A percentile compares a stretch with the other conserved stretches of the same genome.
These are phyloP conservation scores for Leccinum boreale DNA, from an alignment of 768 basidiomycete genomes.

Conservation along the genomic window DNA sequence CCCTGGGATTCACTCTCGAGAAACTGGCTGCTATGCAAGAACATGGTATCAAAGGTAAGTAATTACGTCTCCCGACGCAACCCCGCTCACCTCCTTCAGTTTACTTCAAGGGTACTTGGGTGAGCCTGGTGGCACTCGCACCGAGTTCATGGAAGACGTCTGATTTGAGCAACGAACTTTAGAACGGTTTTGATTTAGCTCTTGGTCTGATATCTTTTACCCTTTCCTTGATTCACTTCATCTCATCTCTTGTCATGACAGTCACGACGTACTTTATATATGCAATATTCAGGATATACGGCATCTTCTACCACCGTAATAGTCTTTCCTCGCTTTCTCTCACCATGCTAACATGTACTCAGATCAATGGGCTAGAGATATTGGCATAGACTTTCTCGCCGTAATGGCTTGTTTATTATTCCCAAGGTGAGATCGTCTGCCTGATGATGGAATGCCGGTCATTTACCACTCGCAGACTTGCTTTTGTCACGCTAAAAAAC, in stretches of 20 bases:
- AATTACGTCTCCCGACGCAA: neutral
- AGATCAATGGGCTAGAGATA: constrained; percentile 64
- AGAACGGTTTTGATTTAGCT: constrained; percentile 93
- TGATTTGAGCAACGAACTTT: constrained; percentile 8
- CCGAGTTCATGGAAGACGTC: constrained; percentile 9
- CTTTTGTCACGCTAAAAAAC: constrained; percentile 85
- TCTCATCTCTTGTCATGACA: constrained; percentile 25
- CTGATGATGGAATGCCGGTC: neutral
- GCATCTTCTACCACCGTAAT: constrained; percentile 60
- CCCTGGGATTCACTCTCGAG: constrained; percentile 83
- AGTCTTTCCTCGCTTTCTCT: neutral
- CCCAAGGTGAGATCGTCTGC: constrained; percentile 54
- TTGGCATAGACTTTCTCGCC: constrained; percentile 82
- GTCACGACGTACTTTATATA: constrained; percentile 81
- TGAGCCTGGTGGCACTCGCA: constrained; percentile 28
- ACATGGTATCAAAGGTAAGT: constrained; percentile 81
- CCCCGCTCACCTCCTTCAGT: constrained; percentile 39
- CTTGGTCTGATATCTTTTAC: constrained; percentile 53
- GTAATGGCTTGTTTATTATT: constrained; percentile 89
- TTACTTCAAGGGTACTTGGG: constrained; percentile 85
- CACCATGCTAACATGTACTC: constrained; percentile 1
- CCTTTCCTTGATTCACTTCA: neutral
- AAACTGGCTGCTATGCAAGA: constrained; percentile 95
- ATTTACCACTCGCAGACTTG: constrained; percentile 52
- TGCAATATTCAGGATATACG: constrained; percentile 72